phyloP scores from a whole-genome alignment of 2,329 filamentous ascomycete genomes.

The Colletotrichum truncatum region DNA sequence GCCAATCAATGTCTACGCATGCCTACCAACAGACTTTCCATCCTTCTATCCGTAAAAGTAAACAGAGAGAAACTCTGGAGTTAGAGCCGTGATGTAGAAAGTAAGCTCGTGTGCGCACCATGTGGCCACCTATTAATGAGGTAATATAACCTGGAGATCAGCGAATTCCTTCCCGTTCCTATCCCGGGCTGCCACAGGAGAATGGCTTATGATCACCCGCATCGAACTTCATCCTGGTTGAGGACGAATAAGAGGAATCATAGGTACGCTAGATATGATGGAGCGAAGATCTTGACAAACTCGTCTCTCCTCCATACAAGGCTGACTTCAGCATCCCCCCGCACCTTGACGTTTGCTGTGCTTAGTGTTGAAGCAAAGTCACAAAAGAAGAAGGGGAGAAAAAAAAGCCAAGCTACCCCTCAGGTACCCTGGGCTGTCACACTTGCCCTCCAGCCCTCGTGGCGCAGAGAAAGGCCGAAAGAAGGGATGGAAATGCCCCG shows the following conservation, averaged over 20 bases:
- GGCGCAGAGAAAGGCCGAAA: constrained; percentile 15
- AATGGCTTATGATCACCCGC: background rate
- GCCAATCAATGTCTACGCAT: background rate
- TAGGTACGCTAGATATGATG: background rate
- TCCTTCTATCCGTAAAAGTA: background rate
- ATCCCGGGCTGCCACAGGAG: background rate
- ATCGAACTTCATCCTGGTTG: background rate
- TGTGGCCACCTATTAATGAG: constrained; percentile 3
- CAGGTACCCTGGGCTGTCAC: background rate
- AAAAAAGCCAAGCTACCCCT: background rate
- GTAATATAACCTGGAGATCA: background rate
- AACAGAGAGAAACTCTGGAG: background rate
- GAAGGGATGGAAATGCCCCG: constrained; percentile 24
- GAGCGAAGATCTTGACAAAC: background rate
- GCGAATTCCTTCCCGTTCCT: background rate
- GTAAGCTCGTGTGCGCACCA: constrained; percentile 1
- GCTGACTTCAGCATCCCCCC: background rate
- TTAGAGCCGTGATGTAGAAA: background rate
- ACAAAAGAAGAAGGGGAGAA: background rate
- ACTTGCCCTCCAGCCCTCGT: constrained; percentile 1
- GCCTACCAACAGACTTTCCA: background rate
- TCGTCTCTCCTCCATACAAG: background rate
- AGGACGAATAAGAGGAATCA: background rate
- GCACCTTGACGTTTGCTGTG: background rate
- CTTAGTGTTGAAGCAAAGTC: too few species aligned